These are phyloP conservation scores for Aquanectria penicillioides DNA, from an alignment of 2,329 filamentous ascomycete species.

Conservation along the genomic window DNA sequence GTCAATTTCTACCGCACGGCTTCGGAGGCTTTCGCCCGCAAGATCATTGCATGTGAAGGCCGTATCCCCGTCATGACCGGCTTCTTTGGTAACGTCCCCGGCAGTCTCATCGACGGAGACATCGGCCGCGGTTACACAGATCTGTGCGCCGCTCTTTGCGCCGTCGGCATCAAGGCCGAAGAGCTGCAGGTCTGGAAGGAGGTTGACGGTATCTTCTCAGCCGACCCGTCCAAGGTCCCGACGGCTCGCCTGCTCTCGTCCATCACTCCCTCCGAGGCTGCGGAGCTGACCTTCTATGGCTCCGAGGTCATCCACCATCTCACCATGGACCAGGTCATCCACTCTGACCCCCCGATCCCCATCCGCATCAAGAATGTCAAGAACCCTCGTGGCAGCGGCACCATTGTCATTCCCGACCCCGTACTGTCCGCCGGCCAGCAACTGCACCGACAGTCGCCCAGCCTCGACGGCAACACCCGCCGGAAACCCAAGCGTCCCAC, in stretches of 20 bases:
- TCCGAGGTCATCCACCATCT: conserved; percentile 98
- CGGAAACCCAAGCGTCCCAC: conserved; percentile 79
- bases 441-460: conserved; percentile 63
- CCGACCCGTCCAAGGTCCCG: conserved; percentile 88
- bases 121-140: conserved; percentile 97
- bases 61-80: conserved; percentile 86
- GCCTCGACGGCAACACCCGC: conserved; percentile 39
- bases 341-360: conserved; percentile 79
- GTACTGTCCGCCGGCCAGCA: conserved; percentile 64
- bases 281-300: conserved; percentile 93
- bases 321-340: conserved; percentile 96
- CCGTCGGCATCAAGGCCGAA: conserved; percentile 85
- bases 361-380: conserved; percentile 94
- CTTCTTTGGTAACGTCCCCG: conserved; percentile 94
- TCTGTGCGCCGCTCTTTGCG: conserved; percentile 89
- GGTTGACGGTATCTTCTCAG: conserved; percentile 91
- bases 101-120: conserved; percentile 86
- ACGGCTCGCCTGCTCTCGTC: conserved; percentile 89
- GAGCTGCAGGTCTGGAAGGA: conserved; percentile 99
- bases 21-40: conserved; percentile 68
- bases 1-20: conserved; percentile 76
- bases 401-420: conserved; percentile 83
- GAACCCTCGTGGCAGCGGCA: conserved; percentile 82
- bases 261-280: conserved; percentile 94
- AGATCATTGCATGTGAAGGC: conserved; percentile 71